phyloP scores from a whole-genome alignment of 2,329 filamentous ascomycete genomes.

The Macrophomina pseudophaseolina region DNA sequence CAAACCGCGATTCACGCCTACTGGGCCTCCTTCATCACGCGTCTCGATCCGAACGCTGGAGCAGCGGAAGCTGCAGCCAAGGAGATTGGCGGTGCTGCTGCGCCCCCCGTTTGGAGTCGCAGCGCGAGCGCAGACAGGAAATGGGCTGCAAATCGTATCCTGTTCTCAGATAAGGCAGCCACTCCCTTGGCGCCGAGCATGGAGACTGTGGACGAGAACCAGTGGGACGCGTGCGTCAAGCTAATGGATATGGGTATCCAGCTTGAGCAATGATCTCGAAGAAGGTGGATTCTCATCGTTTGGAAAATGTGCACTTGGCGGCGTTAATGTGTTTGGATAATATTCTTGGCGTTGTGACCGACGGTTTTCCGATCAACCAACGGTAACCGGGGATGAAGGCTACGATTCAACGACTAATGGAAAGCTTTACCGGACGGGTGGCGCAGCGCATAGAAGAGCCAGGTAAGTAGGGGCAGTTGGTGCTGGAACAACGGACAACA shows the following conservation, averaged over 20 bases:
- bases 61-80: neutral
- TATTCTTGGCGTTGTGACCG: neutral
- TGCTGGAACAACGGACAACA: neutral
- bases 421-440: neutral
- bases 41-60: conserved; percentile 11
- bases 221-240: conserved; percentile 15
- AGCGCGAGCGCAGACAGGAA: neutral
- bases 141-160: conserved; percentile 4
- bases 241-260: conserved; percentile 13
- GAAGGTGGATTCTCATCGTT: neutral
- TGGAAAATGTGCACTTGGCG: neutral
- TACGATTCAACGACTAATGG: neutral
- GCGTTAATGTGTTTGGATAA: neutral
- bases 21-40: conserved; percentile 48
- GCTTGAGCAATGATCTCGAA: conserved; percentile 8
- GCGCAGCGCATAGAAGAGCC: neutral
- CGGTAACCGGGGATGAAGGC: neutral
- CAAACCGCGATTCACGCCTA: conserved; percentile 44
- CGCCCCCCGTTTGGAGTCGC: neutral
- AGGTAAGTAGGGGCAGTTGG: neutral
- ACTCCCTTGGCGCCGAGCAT: conserved; percentile 10
- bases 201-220: conserved; percentile 12
- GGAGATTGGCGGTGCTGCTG: neutral
- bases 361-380: neutral
- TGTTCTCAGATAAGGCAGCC: conserved; percentile 11